phyloP scores from a whole-genome alignment of 495 filamentous ascomycete genomes.

The Penicillium turbatum region DNA sequence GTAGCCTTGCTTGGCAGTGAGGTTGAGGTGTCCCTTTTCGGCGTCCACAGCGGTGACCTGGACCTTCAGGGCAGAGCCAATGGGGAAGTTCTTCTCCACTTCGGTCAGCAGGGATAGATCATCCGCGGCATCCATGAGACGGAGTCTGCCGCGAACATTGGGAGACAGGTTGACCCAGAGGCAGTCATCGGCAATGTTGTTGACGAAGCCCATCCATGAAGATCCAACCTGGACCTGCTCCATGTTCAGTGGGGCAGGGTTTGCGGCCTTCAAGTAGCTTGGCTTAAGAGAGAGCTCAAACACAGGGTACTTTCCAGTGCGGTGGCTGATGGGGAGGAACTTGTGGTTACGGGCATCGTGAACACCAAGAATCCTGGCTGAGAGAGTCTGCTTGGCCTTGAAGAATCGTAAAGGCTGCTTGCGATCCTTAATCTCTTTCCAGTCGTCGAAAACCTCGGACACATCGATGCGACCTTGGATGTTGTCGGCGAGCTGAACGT shows the following conservation, averaged over 20 bases:
- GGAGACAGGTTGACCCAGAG: constrained; percentile 89
- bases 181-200: constrained; percentile 71
- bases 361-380: constrained; percentile 75
- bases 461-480: constrained; percentile 87
- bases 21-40: constrained; percentile 71
- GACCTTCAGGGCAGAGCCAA: constrained; percentile 78
- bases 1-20: constrained; percentile 61
- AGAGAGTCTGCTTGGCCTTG: constrained; percentile 61
- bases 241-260: constrained; percentile 59
- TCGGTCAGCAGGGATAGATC: constrained; percentile 72
- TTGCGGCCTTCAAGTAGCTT: constrained; percentile 52
- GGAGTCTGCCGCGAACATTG: constrained; percentile 81
- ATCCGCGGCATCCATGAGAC: constrained; percentile 76
- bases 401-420: constrained; percentile 74
- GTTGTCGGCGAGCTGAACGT: constrained; percentile 84
- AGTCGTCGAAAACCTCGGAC: constrained; percentile 81
- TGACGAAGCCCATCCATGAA: constrained; percentile 75
- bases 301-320: constrained; percentile 67
- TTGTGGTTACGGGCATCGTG: constrained; percentile 88
- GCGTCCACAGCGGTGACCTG: constrained; percentile 71
- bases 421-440: constrained; percentile 77
- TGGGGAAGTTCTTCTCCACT: constrained; percentile 76
- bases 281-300: constrained; percentile 88
- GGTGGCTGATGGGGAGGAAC: constrained; percentile 87
- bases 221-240: constrained; percentile 70